Evolutionary conservation across 305 asterid species (phyloP), one percentile per base, ranked within the genome.

Genomic region (Fraxinus greggii): DNA sequence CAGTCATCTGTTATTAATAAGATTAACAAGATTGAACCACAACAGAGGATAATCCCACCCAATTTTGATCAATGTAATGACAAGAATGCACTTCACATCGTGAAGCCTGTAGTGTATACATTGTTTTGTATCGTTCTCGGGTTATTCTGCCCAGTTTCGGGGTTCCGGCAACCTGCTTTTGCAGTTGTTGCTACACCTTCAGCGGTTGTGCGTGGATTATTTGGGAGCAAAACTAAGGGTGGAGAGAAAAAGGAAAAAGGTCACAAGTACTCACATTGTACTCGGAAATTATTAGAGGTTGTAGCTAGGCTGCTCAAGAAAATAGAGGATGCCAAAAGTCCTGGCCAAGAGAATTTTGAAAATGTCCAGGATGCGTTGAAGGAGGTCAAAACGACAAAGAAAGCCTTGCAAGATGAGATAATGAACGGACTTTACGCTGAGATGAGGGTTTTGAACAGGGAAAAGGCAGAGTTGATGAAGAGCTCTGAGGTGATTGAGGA

Each of bases 341-440:
- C 31, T 5, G 91, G 90, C 19, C 81, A 84, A 24, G 88, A 76
- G 76, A 92, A 82, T 79, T 85, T 78, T 12, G 23, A 26, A 42
- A 59, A 40, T 17, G 90, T 92, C 4, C 85, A 92, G 87, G 87
- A 86, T 80, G 89, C 84, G 21, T 84, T 94, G 75, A 86, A 91
- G 83, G 94, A 90, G 54, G 94, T 96, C 36, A 92, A 87, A 72
- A 78, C 21, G 81, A 88, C 80, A 73, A 94, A 81, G 86, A 82
- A 13, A 78, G 90, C 78, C 74, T 86, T 94, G 94, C 92, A 93
- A 76, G 90, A 88, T 1, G 94, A 90, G 92, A 85, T 96, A 36
- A 89, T 92, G 96, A 73, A 36, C 42, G 93, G 87, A 26, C 90
- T 96, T 42, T 76, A 92, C 84, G 88, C 85, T 6, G 94, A 93